Base-by-base conservation (phyloP, 208 protist genomes). In the Trypanosoma cruzi region DNA sequence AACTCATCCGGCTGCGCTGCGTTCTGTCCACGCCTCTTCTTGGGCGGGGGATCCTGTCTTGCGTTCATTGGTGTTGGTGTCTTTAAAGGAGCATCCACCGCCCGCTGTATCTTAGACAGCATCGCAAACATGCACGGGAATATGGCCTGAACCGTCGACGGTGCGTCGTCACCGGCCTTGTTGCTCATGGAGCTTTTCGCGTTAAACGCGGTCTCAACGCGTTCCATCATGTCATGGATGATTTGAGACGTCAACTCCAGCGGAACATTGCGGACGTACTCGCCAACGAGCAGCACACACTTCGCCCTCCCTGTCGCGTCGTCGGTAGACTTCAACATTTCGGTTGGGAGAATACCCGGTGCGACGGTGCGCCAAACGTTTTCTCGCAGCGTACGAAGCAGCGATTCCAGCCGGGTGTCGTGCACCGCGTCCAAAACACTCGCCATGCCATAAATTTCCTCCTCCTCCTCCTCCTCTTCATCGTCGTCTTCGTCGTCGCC, bases 261-360 rank as follows among this genome's bases (percentile, higher is more conserved):
- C 46, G 91, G 91, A 28, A 94, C 82, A 74, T 88, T 94, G 34
- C 86, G 84, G 61, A 94, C 89, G 76, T 94, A 90, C 79, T 96
- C 88, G 20, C 81, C 80, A 53, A 96, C 58, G 28, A 94, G 81
- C 62, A 93, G 64, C 32, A 89, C 57, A 54, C 85, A 92, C 69
- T 92, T 93, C 13, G 83, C 73, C 13, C 62, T 46, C 40, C 71
- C 64, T 29, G 55, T 75, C 20, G 56, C 54, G 14, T 64, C 52
- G 4, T 59, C 72, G 18, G 73, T 74, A 3, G 77, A 70, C 34
- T 73, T 75, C 34, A 96, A 74, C 14, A 93, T 73, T 20, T 94
- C 88, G 29, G 75, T 79, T 18, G 91, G 91, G 4, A 79, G 80
- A 56, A 94, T 81, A 31, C 91, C 91, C 0, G 79, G 66, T 6